Evolutionary conservation across 768 basidiomycete species (phyloP).

Genomic region (Astraeus odoratus): DNA sequence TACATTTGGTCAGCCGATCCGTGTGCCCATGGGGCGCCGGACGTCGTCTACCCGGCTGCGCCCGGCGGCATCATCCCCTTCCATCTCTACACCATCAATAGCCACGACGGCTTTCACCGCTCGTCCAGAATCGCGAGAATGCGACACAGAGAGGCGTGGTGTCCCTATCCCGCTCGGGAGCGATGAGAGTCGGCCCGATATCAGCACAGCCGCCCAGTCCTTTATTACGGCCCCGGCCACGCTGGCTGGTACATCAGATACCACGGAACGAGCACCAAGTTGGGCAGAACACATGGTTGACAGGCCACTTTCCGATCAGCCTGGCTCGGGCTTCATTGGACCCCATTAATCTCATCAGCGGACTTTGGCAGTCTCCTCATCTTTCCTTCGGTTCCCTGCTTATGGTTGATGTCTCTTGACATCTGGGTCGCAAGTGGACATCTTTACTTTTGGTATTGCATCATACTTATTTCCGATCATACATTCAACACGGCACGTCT

Average conservation of each 20-base stretch:
- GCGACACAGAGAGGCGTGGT: constrained; percentile 15
- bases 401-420: constrained; percentile 8
- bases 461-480: constrained; percentile 28
- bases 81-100: constrained; percentile 20
- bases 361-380: constrained; percentile 9
- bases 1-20: constrained; percentile 63
- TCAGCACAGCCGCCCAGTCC: constrained; percentile 64
- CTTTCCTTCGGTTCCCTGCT: neutral
- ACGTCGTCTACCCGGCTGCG: constrained; percentile 15
- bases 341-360: constrained; percentile 6
- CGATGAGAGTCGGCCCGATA: constrained; percentile 44
- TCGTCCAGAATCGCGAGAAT: constrained; percentile 12
- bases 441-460: constrained; percentile 11
- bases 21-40: constrained; percentile 20
- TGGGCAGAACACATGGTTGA: constrained; percentile 45
- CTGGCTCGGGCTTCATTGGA: constrained; percentile 27
- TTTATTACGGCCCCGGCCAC: constrained; percentile 64
- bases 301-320: constrained; percentile 30
- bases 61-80: constrained; percentile 12
- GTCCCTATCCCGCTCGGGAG: constrained; percentile 22
- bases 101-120: constrained; percentile 18
- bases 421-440: neutral
- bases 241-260: constrained; percentile 47
- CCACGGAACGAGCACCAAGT: constrained; percentile 41
- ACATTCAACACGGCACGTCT: constrained; percentile 8